Conservation (phyloP, 2,329 filamentous ascomycete species). For the Alternaria sp. region DNA sequence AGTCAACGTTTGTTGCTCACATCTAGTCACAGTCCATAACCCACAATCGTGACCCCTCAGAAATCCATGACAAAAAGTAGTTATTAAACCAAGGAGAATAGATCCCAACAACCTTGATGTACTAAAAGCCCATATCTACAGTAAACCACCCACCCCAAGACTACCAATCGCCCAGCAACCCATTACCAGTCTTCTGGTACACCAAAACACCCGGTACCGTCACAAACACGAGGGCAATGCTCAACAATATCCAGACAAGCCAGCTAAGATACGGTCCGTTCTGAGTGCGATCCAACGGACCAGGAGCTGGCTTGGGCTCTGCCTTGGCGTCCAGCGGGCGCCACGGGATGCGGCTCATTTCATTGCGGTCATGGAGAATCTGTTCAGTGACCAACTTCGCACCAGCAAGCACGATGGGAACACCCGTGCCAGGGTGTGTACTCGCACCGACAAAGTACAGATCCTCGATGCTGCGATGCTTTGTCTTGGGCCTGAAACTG, state of each 20-base stretch:
- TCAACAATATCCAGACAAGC: constrained; percentile 24
- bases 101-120: neutral
- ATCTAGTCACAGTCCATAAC: too few relatives aligned
- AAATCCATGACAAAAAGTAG: neutral
- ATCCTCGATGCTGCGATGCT: constrained; percentile 57
- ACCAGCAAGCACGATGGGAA: constrained; percentile 75
- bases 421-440: constrained; percentile 77
- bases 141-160: neutral
- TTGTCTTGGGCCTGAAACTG: constrained; percentile 67
- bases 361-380: constrained; percentile 51
- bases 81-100: neutral
- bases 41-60: neutral
- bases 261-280: constrained; percentile 16
- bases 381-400: constrained; percentile 67
- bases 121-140: neutral
- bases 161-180: constrained; percentile 5
- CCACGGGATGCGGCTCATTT: constrained; percentile 50
- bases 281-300: constrained; percentile 26
- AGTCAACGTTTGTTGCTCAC: neutral
- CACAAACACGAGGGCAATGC: constrained; percentile 10
- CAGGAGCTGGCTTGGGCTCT: neutral
- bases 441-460: constrained; percentile 77
- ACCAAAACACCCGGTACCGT: neutral
- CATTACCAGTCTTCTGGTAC: neutral
- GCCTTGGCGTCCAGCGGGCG: constrained; percentile 4